Evolutionary conservation across 345 rosid species (phyloP), one percentile per base, ranked within the genome.

Genomic region (Crucihimalaya himalaica): DNA sequence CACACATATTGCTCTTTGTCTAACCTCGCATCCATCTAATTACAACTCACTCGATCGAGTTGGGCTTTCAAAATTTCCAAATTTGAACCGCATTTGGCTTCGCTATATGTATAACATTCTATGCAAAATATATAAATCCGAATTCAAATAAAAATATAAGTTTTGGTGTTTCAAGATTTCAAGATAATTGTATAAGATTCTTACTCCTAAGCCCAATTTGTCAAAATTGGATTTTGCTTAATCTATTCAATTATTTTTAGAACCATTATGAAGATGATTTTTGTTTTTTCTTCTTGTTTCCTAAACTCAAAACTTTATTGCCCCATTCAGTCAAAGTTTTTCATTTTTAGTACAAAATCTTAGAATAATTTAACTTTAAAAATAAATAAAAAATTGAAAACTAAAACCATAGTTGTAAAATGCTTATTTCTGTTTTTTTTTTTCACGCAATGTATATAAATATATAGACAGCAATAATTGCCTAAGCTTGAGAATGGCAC

Each of bases 401-500:
- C 34, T 32, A 8, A 2, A 32, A 32, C 11, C 11, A 32, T 2
- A 12, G 11, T 21, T 12, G 27, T n/a, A 11, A 14, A 23, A 11
- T 52, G 27, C 7, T 16, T 2, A 18, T 46, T 16, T 47, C 0
- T 18, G 19, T 29, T 31, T 9, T 21, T 16, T 4, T 2, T 21
- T 51, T 21, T 66, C 16, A 68, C 19, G 56, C 23, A 70, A 32
- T 46, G 46, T 16, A 23, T 11, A 43, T 21, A 42, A 32, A 35
- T 25, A 71, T 2, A 52, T 43, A 8, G 58, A 63, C 19, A 29
- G 68, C 63, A 59, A 67, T 75, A 60, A 50, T 37, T 45, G 77
- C 42, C 13, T 19, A 57, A 74, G 18, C 48, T 37, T 57, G 68
- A 75, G 79, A 68, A 75, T 75, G 79, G 74, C 70, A 52, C 74